phyloP scores from a whole-genome alignment of 2,329 filamentous ascomycete species.

The Fusarium sp. region DNA sequence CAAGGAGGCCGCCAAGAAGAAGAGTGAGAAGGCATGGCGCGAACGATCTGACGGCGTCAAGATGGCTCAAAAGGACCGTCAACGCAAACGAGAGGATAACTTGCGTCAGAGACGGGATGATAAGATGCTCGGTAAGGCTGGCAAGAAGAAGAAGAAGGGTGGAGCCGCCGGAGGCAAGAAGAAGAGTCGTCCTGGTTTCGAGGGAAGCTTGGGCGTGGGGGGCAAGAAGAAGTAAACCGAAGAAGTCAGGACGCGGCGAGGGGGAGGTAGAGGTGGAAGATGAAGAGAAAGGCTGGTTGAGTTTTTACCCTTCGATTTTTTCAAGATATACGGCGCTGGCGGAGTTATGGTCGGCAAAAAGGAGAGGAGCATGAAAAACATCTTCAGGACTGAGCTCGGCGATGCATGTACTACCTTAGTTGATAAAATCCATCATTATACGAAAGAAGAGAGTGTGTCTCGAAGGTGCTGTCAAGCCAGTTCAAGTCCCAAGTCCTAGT shows the following conservation, averaged over 20 bases:
- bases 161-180: constrained; percentile 47
- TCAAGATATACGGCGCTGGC: constrained; percentile 37
- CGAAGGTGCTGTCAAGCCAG: not conserved
- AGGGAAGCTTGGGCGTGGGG: constrained; percentile 70
- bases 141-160: constrained; percentile 63
- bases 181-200: constrained; percentile 71
- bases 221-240: constrained; percentile 56
- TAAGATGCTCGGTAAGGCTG: constrained; percentile 67
- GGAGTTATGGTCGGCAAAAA: constrained; percentile 38
- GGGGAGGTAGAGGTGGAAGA: not conserved
- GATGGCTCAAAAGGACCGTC: constrained; percentile 79
- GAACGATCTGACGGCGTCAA: constrained; percentile 77
- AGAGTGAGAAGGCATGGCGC: constrained; percentile 89
- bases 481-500: not conserved
- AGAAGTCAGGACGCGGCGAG: not conserved
- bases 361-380: constrained; percentile 13
- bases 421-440: constrained; percentile 17
- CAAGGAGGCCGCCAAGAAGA: constrained; percentile 88
- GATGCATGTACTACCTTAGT: constrained; percentile 1
- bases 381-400: constrained; percentile 1
- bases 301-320: constrained; percentile 26
- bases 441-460: constrained; percentile 21
- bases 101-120: constrained; percentile 78
- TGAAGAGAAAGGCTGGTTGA: constrained; percentile 21
- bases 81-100: constrained; percentile 85